Conservation (phyloP, 2,329 filamentous ascomycete species). For the Aspergillus viridinutans region DNA sequence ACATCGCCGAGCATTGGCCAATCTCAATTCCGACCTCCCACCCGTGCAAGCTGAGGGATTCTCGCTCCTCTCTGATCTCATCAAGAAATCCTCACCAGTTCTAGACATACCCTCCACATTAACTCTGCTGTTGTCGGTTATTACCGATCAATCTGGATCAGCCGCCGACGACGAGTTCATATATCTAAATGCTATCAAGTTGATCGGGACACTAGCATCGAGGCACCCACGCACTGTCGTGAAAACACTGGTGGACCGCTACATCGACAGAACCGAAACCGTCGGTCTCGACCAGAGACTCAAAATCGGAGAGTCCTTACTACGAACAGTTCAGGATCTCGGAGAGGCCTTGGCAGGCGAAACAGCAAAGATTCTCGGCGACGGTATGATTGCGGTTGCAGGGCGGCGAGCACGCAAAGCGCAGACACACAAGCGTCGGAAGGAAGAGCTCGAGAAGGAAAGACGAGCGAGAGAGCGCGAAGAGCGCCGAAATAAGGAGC, state of each 20-base stretch:
- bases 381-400: slow-evolving; percentile 37
- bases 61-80: slow-evolving; percentile 35
- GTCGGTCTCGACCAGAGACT: slow-evolving; percentile 37
- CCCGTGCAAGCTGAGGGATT: slow-evolving; percentile 44
- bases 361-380: slow-evolving; percentile 34
- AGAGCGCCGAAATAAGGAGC: slow-evolving; percentile 22
- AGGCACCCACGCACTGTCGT: slow-evolving; percentile 40
- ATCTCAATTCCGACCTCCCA: slow-evolving; percentile 37
- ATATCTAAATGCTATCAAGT: slow-evolving; percentile 42
- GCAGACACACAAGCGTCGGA: slow-evolving; percentile 29
- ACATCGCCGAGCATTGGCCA: slow-evolving; percentile 39
- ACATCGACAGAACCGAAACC: slow-evolving; percentile 36
- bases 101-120: slow-evolving; percentile 42
- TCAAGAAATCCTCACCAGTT: slow-evolving; percentile 39
- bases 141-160: slow-evolving; percentile 31
- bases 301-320: slow-evolving; percentile 39
- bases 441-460: slow-evolving; percentile 24
- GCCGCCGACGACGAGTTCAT: slow-evolving; percentile 39
- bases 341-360: slow-evolving; percentile 36
- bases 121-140: slow-evolving; percentile 36
- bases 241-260: slow-evolving; percentile 38
- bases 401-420: slow-evolving; percentile 36
- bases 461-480: slow-evolving; percentile 25
- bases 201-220: slow-evolving; percentile 38
- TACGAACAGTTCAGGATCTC: slow-evolving; percentile 40